phyloP scores from a whole-genome alignment of 768 basidiomycete genomes.

The Collybia nuda region DNA sequence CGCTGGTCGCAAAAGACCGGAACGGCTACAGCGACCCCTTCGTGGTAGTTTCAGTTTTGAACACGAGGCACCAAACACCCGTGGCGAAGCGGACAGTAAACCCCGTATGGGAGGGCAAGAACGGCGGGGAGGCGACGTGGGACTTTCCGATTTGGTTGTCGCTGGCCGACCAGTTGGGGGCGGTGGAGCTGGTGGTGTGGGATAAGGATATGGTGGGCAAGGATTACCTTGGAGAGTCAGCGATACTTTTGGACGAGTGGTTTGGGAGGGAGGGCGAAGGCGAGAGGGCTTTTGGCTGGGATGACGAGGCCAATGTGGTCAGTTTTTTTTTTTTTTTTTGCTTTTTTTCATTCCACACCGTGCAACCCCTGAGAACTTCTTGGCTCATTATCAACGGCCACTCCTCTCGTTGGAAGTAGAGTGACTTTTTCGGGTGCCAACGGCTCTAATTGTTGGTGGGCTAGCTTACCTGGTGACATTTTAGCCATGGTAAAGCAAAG shows the following conservation, averaged over 20 bases:
- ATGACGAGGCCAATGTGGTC: constrained; percentile 70
- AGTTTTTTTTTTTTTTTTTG: constrained; percentile 17
- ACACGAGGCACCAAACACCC: constrained; percentile 66
- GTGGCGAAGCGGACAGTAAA: constrained; percentile 71
- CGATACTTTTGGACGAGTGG: constrained; percentile 81
- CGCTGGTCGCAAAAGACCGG: constrained; percentile 63
- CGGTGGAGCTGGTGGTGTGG: constrained; percentile 88
- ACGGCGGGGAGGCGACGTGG: constrained; percentile 66
- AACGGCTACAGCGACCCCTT: constrained; percentile 79
- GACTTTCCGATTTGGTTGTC: constrained; percentile 86
- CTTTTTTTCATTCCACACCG: not conserved
- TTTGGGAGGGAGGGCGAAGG: constrained; percentile 41
- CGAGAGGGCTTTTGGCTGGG: constrained; percentile 48
- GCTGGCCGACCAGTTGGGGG: constrained; percentile 68
- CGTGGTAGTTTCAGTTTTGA: constrained; percentile 56
- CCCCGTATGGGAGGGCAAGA: constrained; percentile 59
- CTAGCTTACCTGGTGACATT: too few relatives aligned
- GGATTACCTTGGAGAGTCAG: constrained; percentile 91
- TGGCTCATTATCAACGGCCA: too few relatives aligned
- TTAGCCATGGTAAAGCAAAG: too few relatives aligned
- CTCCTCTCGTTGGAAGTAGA: too few relatives aligned
- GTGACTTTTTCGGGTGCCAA: too few relatives aligned
- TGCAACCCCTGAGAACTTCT: too few relatives aligned
- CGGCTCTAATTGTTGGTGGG: too few relatives aligned
- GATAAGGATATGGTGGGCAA: constrained; percentile 89